phyloP scores from a whole-genome alignment of 495 filamentous ascomycete species.

The Neurospora tetrasperma region DNA sequence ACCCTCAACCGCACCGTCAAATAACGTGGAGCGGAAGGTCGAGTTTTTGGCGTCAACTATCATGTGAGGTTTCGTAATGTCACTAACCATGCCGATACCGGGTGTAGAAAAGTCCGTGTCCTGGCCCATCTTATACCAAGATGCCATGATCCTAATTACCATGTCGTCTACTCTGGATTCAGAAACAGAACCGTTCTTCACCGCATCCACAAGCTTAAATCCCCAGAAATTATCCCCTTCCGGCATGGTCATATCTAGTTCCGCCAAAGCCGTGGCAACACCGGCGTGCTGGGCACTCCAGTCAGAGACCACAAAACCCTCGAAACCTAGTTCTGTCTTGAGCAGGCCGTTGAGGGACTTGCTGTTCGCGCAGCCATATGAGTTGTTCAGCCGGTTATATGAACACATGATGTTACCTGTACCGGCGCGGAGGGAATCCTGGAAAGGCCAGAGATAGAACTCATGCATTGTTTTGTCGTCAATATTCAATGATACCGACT shows the following conservation, averaged over 20 bases:
- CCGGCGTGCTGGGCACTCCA: constrained; percentile 53
- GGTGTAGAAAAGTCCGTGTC: constrained; percentile 38
- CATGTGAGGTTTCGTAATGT: constrained; percentile 45
- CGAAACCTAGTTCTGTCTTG: constrained; percentile 51
- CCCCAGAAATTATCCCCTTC: constrained; percentile 35
- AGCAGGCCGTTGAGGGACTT: constrained; percentile 51
- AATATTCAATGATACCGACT: constrained; percentile 50
- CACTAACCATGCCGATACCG: constrained; percentile 35
- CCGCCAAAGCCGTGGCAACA: constrained; percentile 41
- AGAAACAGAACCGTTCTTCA: constrained; percentile 39
- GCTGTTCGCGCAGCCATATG: constrained; percentile 54
- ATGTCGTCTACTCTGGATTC: constrained; percentile 44
- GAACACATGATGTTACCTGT: constrained; percentile 59
- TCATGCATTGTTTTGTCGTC: constrained; percentile 63
- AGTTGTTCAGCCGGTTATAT: constrained; percentile 54
- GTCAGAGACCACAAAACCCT: constrained; percentile 56
- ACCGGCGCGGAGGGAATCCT: constrained; percentile 52
- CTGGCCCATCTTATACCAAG: constrained; percentile 49
- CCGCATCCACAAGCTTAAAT: constrained; percentile 29
- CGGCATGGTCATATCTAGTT: constrained; percentile 54
- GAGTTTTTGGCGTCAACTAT: constrained; percentile 39
- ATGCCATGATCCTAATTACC: constrained; percentile 45
- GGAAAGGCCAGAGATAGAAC: constrained; percentile 65
- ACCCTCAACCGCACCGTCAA: constrained; percentile 41
- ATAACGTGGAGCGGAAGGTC: constrained; percentile 26